phyloP scores from a whole-genome alignment of 2,329 filamentous ascomycete species.

The Cercospora brassicicola region DNA sequence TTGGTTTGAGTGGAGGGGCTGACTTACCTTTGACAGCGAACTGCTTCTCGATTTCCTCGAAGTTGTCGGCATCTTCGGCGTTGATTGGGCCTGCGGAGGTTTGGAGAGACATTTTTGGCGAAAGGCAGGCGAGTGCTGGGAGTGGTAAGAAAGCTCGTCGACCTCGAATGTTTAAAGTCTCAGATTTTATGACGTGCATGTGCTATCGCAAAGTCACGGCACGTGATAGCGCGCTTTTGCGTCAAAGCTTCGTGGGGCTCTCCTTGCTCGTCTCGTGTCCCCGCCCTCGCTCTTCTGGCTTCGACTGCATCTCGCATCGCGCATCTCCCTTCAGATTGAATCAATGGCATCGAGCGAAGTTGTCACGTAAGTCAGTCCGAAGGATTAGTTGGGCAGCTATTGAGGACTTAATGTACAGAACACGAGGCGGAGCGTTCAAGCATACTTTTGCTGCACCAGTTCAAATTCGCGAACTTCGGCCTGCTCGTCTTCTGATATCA shows the following conservation, averaged over 20 bases:
- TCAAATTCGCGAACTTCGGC: background rate
- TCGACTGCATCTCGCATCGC: background rate
- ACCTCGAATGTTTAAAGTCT: background rate
- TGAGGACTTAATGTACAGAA: background rate
- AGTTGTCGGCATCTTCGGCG: slow-evolving; percentile 64
- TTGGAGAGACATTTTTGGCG: slow-evolving; percentile 11
- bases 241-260: background rate
- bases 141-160: background rate
- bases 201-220: background rate
- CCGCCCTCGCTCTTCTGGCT: background rate
- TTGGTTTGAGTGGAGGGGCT: background rate
- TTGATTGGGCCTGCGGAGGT: slow-evolving; percentile 35
- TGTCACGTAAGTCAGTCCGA: background rate
- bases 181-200: slow-evolving; percentile 9
- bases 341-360: background rate
- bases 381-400: background rate
- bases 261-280: background rate
- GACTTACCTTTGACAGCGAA: slow-evolving; percentile 87
- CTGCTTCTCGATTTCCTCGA: slow-evolving; percentile 84
- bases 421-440: background rate
- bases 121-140: background rate
- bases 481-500: background rate
- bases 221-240: background rate
- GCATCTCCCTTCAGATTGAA: background rate
- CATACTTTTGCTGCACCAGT: background rate